A percentile compares a stretch with the other conserved stretches of the same genome.
These are phyloP conservation scores for Melampsora americana DNA, from an alignment of 1,284 basidiomycete genomes.

Conservation along the genomic window DNA sequence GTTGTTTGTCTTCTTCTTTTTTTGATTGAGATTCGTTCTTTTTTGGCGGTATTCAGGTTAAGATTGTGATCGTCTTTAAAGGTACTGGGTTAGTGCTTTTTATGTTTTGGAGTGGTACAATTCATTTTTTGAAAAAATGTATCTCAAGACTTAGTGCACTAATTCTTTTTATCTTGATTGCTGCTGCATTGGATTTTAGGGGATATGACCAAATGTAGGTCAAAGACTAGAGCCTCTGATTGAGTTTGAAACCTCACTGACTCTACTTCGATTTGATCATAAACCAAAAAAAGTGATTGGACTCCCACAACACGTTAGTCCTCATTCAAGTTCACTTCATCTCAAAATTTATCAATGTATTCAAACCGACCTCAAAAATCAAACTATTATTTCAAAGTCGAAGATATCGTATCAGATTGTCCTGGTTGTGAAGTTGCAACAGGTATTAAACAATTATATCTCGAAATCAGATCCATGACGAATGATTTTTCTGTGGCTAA, in stretches of 20 bases:
- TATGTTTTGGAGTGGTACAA: not conserved
- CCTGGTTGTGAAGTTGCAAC: slow-evolving; percentile 45
- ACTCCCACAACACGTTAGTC: not conserved
- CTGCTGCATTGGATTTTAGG: too few relatives aligned
- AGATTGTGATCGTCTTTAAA: slow-evolving; percentile 47
- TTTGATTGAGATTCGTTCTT: too few relatives aligned
- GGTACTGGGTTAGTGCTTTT: slow-evolving; percentile 39
- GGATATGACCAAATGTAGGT: too few relatives aligned
- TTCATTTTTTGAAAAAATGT: slow-evolving; percentile 1
- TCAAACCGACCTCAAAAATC: not conserved
- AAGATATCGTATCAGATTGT: slow-evolving; percentile 45
- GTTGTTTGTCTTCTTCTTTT: not conserved
- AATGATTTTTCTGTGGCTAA: slow-evolving; percentile 46
- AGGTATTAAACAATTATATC: slow-evolving; percentile 45
- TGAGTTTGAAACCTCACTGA: too few relatives aligned
- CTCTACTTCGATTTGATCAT: too few relatives aligned
- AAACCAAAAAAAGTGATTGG: not conserved
- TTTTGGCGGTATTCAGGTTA: not conserved
- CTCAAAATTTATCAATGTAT: not conserved
- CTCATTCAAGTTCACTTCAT: slow-evolving; percentile 1
- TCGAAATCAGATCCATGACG: slow-evolving; percentile 44
- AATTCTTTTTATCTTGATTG: not conserved
- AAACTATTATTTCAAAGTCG: slow-evolving; percentile 32
- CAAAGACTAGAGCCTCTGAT: too few relatives aligned
- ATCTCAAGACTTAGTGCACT: not conserved